Evolutionary conservation across 2,329 filamentous ascomycete species (phyloP).

Genomic region (Verticillium albo-atrum): DNA sequence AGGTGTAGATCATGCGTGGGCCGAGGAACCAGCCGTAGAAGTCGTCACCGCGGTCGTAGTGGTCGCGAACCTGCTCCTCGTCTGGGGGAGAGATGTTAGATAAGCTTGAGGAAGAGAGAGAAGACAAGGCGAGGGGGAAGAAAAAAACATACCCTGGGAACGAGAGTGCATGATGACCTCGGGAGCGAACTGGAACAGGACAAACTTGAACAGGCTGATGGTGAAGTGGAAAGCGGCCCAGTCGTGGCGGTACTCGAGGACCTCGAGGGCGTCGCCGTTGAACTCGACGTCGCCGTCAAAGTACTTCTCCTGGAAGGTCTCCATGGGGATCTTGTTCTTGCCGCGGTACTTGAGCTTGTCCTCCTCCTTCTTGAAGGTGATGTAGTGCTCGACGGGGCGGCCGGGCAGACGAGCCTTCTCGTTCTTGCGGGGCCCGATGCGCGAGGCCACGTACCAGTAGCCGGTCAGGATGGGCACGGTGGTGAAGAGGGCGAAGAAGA

Average conservation of each 20-base stretch:
- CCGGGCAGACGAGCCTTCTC: conserved; percentile 77
- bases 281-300: conserved; percentile 83
- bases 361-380: conserved; percentile 58
- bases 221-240: conserved; percentile 88
- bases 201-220: conserved; percentile 69
- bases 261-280: conserved; percentile 77
- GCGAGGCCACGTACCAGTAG: conserved; percentile 73
- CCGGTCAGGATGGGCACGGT: conserved; percentile 66
- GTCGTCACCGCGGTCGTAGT: conserved; percentile 88
- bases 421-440: conserved; percentile 73
- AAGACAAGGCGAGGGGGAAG: neutral
- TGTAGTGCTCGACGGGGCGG: conserved; percentile 76
- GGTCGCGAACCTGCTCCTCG: conserved; percentile 85
- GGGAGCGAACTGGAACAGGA: conserved; percentile 73
- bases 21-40: conserved; percentile 92
- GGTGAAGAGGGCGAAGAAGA: conserved; percentile 74
- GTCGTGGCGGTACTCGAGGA: conserved; percentile 81
- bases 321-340: conserved; percentile 69
- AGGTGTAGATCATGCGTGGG: conserved; percentile 90
- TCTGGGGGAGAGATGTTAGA: conserved; percentile 41
- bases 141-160: conserved; percentile 59
- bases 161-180: conserved; percentile 76
- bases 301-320: conserved; percentile 89
- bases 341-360: conserved; percentile 58
- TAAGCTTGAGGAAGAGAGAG: neutral